Base-by-base conservation (phyloP, 257 asterid genomes). In the Cruciata laevipes region DNA sequence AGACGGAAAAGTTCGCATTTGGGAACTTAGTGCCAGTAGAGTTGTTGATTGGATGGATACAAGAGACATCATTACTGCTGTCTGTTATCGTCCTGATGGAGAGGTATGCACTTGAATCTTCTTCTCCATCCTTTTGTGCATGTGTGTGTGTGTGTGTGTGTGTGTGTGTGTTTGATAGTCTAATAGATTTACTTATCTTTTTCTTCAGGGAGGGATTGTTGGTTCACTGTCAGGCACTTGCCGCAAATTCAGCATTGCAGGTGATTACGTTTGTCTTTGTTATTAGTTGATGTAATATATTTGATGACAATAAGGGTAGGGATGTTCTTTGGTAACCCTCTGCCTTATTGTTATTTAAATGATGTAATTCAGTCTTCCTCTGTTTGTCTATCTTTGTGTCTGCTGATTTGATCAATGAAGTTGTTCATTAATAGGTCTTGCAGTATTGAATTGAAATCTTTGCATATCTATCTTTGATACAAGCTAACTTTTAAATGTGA, bases 1-100 rank as follows among this genome's bases (percentile, higher is more conserved):
- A 66, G 99, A 94, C 62, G 98, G 99, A 59, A 94, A 94, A 79
- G 84, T 88, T 68, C 95, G 99, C 24, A 84, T 94, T 72, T 94
- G 99, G 99, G 78, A 74, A 17, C 72, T 84, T 23, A 77, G 65
- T 65, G 76, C 86, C 68, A 68, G 87, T 72, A 90, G 86, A 71
- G 99, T 94, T 78, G 84, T 90, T 70, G 87, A 84, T 65, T 94
- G 99, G 99, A 67, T 76, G 4, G 97, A 94, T 75, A 75, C 80
- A 16, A 88, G 76, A 81, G 99, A 90, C 76, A 90, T 91, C 75
- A 85, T 94, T 44, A 86, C 96, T 58, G 99, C 96, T 33, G 85
- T 90, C 78, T 85, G 96, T 71, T 90, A 84, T 75, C 81, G 77
- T 63, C 96, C 98, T 35, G 92, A 86, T 88, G 99, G 95, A 3